These are phyloP conservation scores for Nyctanthes arbortristis DNA, from an alignment of 257 asterid species.

Conservation along the genomic window DNA sequence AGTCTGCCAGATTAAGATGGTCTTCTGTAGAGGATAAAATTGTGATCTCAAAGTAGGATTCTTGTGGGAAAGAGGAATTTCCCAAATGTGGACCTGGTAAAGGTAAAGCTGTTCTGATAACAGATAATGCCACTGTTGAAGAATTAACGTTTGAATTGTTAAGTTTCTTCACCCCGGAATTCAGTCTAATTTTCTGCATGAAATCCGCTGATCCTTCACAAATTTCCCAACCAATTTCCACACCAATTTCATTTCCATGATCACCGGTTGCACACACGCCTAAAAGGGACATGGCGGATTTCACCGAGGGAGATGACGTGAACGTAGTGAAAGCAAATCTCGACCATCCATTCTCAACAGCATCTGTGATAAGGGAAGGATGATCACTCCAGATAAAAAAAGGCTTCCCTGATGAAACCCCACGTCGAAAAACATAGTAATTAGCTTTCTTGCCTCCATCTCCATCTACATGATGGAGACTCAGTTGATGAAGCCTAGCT, in stretches of 20 bases:
- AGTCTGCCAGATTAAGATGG: constrained; percentile 2
- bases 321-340: constrained; percentile 62
- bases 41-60: constrained; percentile 82
- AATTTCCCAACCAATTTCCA: constrained; percentile 76
- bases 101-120: constrained; percentile 62
- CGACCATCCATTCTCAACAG: constrained; percentile 95
- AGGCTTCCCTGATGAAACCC: constrained; percentile 30
- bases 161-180: constrained; percentile 38
- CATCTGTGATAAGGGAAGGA: constrained; percentile 78
- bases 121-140: constrained; percentile 41
- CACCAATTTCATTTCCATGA: constrained; percentile 30
- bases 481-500: constrained; percentile 64
- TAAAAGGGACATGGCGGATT: constrained; percentile 49
- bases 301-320: constrained; percentile 43
- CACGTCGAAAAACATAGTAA: constrained; percentile 44
- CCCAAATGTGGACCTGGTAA: constrained; percentile 86
- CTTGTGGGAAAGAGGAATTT: constrained; percentile 78
- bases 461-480: constrained; percentile 48
- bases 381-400: constrained; percentile 78
- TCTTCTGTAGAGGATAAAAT: constrained; percentile 35
- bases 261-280: constrained; percentile 45
- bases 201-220: constrained; percentile 83
- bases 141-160: not conserved
- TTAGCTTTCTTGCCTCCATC: constrained; percentile 40
- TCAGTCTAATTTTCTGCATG: constrained; percentile 76